phyloP scores from a whole-genome alignment of 2,329 filamentous ascomycete species.

The Celoporthe dispersa region DNA sequence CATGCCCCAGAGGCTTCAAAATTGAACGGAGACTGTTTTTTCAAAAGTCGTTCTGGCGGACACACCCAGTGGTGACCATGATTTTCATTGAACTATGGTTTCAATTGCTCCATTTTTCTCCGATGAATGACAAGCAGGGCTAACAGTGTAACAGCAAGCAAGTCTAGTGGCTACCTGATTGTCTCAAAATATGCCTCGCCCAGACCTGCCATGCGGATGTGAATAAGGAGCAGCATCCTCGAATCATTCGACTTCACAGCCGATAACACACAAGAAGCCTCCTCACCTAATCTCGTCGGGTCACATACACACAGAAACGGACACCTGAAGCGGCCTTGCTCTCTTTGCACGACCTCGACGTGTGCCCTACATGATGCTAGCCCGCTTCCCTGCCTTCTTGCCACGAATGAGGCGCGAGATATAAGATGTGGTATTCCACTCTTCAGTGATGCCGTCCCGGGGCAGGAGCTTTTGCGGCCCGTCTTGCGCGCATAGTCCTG shows the following conservation, averaged over 20 bases:
- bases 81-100: not conserved
- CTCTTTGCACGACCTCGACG: not conserved
- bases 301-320: not conserved
- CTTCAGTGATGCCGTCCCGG: conserved; percentile 40
- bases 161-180: not conserved
- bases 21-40: not conserved
- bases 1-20: not conserved
- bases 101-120: not conserved
- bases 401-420: conserved; percentile 25
- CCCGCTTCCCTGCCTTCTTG: conserved; percentile 27
- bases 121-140: not conserved
- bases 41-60: not conserved
- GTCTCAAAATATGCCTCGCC: not conserved
- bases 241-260: not conserved
- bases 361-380: conserved; percentile 28
- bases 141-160: conserved; percentile 13
- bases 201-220: not conserved
- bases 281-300: not conserved
- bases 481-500: conserved; percentile 50
- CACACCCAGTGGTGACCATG: not conserved
- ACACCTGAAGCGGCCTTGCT: not conserved
- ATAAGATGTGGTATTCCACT: conserved; percentile 21
- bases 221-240: not conserved
- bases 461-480: conserved; percentile 48
- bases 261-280: not conserved